Evolutionary conservation across 805 yeast genomes (phyloP).

Genomic region (Torulaspora indica): DNA sequence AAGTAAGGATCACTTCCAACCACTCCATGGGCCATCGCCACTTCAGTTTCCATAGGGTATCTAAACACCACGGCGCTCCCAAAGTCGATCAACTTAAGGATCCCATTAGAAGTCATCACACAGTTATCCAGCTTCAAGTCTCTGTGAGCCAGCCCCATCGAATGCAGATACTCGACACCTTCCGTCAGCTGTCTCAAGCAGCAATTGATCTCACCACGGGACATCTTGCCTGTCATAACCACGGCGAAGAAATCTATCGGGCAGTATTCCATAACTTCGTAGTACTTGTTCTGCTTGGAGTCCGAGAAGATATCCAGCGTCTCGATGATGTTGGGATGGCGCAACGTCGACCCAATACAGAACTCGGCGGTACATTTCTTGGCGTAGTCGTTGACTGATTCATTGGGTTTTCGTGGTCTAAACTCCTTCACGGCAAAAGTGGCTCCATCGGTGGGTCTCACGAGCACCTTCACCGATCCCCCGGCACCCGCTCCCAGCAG

Average conservation of each 20-base stretch:
- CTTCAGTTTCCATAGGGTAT: slow-evolving; percentile 62
- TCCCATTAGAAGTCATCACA: slow-evolving; percentile 68
- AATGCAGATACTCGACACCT: slow-evolving; percentile 70
- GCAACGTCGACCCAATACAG: slow-evolving; percentile 77
- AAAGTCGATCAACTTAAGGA: slow-evolving; percentile 73
- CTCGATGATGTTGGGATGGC: slow-evolving; percentile 75
- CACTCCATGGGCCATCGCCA: slow-evolving; percentile 63
- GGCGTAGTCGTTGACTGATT: slow-evolving; percentile 70
- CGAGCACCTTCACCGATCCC: slow-evolving; percentile 71
- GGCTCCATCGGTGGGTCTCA: slow-evolving; percentile 61
- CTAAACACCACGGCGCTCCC: slow-evolving; percentile 81
- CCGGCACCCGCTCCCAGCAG: slow-evolving; percentile 84
- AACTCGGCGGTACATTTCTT: slow-evolving; percentile 85
- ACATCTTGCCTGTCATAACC: slow-evolving; percentile 81
- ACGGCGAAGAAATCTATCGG: slow-evolving; percentile 82
- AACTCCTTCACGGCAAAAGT: slow-evolving; percentile 83
- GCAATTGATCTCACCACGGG: slow-evolving; percentile 76
- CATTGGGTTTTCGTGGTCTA: slow-evolving; percentile 65
- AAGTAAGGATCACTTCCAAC: slow-evolving; percentile 85
- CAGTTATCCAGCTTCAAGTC: slow-evolving; percentile 81
- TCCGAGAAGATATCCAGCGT: slow-evolving; percentile 61
- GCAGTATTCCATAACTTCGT: slow-evolving; percentile 81
- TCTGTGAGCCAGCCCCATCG: slow-evolving; percentile 76
- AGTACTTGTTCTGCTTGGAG: slow-evolving; percentile 63
- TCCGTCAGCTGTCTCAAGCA: slow-evolving; percentile 68